phyloP scores from a whole-genome alignment of 169 alveolate genomes.

The Theileria orientalis region DNA sequence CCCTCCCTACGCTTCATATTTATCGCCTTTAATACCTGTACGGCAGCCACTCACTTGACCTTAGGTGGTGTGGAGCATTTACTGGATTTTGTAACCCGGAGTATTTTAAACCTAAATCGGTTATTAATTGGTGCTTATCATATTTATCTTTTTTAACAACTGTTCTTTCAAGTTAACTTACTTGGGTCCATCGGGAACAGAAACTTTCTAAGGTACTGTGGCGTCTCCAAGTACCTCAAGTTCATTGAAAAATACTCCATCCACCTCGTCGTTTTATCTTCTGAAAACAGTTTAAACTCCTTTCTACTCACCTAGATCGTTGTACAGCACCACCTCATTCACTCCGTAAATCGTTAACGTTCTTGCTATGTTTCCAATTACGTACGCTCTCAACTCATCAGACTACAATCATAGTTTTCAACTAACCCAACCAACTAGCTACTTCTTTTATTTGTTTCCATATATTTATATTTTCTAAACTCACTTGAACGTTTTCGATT shows the following conservation, averaged over 20 bases:
- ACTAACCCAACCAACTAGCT: no score
- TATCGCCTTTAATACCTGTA: slow-evolving; percentile 74
- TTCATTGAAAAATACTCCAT: slow-evolving; percentile 86
- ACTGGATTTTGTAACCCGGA: slow-evolving; percentile 97
- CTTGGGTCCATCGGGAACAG: slow-evolving; percentile 78
- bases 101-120: slow-evolving; percentile 81
- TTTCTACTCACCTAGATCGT: slow-evolving; percentile 77
- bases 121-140: slow-evolving; percentile 63
- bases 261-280: slow-evolving; percentile 36
- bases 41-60: slow-evolving; percentile 91
- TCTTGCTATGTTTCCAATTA: slow-evolving; percentile 90
- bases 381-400: slow-evolving; percentile 83
- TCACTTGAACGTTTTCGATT: slow-evolving; percentile 74
- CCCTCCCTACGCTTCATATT: slow-evolving; percentile 81
- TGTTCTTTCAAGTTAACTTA: neutral
- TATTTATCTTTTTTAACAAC: slow-evolving; percentile 67
- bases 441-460: no score
- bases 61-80: slow-evolving; percentile 98
- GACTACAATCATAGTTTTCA: slow-evolving; percentile 54
- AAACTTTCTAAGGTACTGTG: slow-evolving; percentile 93
- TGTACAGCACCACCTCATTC: slow-evolving; percentile 90
- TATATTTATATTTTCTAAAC: neutral
- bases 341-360: slow-evolving; percentile 87
- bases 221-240: slow-evolving; percentile 96
- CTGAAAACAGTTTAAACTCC: neutral